Evolutionary conservation across 2,329 filamentous ascomycete genomes (phyloP), one percentile per base, ranked within the genome.

Genomic region (Neofusicoccum cordaticola): DNA sequence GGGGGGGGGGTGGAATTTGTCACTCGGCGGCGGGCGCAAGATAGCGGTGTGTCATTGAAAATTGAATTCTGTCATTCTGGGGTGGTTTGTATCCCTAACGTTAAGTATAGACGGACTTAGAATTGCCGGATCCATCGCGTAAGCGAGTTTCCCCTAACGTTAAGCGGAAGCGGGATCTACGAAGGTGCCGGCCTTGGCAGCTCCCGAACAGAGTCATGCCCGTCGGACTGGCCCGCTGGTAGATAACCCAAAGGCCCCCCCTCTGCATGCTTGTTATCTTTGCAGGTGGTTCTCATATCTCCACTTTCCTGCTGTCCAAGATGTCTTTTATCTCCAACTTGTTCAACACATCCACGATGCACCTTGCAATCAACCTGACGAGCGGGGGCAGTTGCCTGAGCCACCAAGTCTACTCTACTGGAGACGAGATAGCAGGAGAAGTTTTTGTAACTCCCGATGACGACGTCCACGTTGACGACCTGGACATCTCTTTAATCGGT

Each of bases 101-200:
- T 47, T 31, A 61, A 61, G 57, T 61, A 61, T 61, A 61, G 57
- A 17, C 57, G 57, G 57, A 61, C 9, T 31, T 31, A 39, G 41
- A 15, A n/a, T 15, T 50, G 44, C 57, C 8, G 12, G 12, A 27
- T 37, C 13, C 31, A n/a, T 34, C 27, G 12, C 9, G 5, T 19
- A 48, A 58, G 53, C 53, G 53, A 58, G 41, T 35, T n/a, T 34
- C n/a, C 57, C 42, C 57, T 61, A 48, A 48, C 44, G 57, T 61
- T 48, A 48, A 50, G 57, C 31, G 44, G 45, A 61, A 34, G 57
- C 57, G 45, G 42, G 44, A 39, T n/a, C 42, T 4, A 61, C 42
- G 31, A 15, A 19, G 19, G 31, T n/a, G 19, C 34, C n/a, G 17
- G 3, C 22, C 57, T 48, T 48, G 57, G 44, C 42, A 22, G 17